A percentile compares a stretch with the other conserved stretches of the same genome.
phyloP scores from a whole-genome alignment of 768 basidiomycete species.

The Hypholoma sublateritium region DNA sequence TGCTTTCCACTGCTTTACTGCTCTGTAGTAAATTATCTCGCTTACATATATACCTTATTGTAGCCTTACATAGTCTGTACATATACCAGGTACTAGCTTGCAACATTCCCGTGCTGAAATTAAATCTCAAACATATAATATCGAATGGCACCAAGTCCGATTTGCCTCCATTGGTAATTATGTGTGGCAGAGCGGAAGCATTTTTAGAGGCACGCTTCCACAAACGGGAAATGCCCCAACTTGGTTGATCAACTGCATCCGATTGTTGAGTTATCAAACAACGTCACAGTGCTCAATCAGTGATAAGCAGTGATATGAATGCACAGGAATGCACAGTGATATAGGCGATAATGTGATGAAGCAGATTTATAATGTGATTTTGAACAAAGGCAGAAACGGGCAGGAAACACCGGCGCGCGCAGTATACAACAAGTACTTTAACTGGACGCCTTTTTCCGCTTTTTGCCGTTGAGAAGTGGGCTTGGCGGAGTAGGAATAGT shows the following conservation, averaged over 20 bases:
- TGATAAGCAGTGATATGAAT: neutral
- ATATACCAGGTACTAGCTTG: too few species aligned
- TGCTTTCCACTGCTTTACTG: neutral
- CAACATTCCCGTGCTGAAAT: too few species aligned
- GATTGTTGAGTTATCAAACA: neutral
- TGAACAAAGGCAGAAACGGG: neutral
- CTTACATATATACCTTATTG: neutral
- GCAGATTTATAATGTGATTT: neutral
- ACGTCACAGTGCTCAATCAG: neutral
- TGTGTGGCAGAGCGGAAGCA: neutral
- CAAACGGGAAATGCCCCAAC: slow-evolving; percentile 4
- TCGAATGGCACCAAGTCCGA: neutral
- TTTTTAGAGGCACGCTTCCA: slow-evolving; percentile 5
- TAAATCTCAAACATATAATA: too few species aligned
- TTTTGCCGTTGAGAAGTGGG: slow-evolving; percentile 42
- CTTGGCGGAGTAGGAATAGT: slow-evolving; percentile 16
- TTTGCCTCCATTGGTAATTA: neutral
- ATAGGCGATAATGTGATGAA: neutral
- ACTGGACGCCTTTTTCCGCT: slow-evolving; percentile 49
- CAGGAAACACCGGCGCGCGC: neutral
- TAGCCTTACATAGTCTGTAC: too few species aligned
- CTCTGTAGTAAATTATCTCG: neutral
- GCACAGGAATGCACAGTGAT: neutral
- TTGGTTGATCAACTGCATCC: neutral
- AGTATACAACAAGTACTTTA: slow-evolving; percentile 2